These are phyloP conservation scores for Ensete ventricosum DNA, from an alignment of 176 grass and related monocot species.

Conservation along the genomic window DNA sequence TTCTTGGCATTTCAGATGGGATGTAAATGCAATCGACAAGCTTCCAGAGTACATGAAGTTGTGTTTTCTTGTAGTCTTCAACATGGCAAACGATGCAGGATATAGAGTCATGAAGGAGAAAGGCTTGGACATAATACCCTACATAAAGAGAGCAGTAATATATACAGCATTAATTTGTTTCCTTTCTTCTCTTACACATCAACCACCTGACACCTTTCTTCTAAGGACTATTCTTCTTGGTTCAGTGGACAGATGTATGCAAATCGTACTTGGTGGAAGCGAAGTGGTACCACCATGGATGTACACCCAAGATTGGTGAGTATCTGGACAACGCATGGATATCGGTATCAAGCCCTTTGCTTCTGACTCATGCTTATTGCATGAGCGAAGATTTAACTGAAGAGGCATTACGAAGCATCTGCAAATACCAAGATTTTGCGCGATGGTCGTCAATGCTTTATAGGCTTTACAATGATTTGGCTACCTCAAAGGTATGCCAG, in stretches of 20 bases:
- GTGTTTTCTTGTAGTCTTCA: conserved; percentile 11
- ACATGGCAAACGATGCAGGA: background rate
- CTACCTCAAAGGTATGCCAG: background rate
- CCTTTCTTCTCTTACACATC: background rate
- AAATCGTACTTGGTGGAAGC: conserved; percentile 26
- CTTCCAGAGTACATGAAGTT: conserved; percentile 20
- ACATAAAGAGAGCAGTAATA: conserved; percentile 16
- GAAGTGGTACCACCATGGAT: conserved; percentile 22
- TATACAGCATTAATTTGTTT: background rate
- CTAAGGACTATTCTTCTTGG: background rate
- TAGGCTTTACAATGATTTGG: conserved; percentile 18
- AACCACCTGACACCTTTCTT: background rate
- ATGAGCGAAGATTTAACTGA: background rate
- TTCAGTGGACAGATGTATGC: conserved; percentile 24
- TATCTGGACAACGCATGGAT: conserved; percentile 28
- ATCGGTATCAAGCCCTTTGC: background rate
- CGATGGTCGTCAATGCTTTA: background rate
- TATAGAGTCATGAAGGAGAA: conserved; percentile 6
- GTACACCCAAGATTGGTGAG: conserved; percentile 20
- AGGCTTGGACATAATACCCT: conserved; percentile 3
- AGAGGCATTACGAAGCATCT: conserved; percentile 10
- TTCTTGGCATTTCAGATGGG: conserved; percentile 17
- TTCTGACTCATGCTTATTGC: conserved; percentile 10
- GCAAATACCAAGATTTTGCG: conserved; percentile 6
- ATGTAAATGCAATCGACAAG: conserved; percentile 3